These are phyloP conservation scores for Erodium moschatum DNA, from an alignment of 441 rosid genomes.

Conservation along the genomic window DNA sequence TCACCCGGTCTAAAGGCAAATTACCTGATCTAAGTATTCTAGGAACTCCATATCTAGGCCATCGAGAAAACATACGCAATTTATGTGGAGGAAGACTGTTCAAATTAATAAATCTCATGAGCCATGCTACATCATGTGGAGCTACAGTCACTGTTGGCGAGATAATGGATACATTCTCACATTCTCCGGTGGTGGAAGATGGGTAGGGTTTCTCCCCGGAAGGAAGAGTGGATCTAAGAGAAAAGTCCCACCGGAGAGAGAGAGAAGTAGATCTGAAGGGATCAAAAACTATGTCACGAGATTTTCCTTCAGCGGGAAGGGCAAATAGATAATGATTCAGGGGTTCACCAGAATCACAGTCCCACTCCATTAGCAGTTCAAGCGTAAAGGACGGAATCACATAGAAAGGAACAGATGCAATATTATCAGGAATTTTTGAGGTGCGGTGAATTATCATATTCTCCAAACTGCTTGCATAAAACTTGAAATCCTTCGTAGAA, in stretches of 20 bases:
- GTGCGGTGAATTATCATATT: slow-evolving; percentile 60
- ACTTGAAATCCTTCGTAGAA: slow-evolving; percentile 74
- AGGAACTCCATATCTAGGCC: slow-evolving; percentile 92
- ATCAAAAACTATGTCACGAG: slow-evolving; percentile 80
- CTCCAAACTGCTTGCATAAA: slow-evolving; percentile 81
- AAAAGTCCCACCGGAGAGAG: slow-evolving; percentile 79
- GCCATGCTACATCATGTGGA: slow-evolving; percentile 98
- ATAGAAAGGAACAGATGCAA: slow-evolving; percentile 48
- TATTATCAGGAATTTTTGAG: slow-evolving; percentile 50
- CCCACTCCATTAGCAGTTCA: slow-evolving; percentile 94
- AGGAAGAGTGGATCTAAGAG: slow-evolving; percentile 53
- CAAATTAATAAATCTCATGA: slow-evolving; percentile 69
- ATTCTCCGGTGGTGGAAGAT: too few relatives aligned
- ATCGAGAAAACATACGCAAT: slow-evolving; percentile 79
- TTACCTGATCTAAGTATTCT: slow-evolving; percentile 79
- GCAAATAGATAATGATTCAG: slow-evolving; percentile 88
- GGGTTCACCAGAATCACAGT: slow-evolving; percentile 82
- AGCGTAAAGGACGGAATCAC: slow-evolving; percentile 69
- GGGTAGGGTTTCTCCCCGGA: too few relatives aligned
- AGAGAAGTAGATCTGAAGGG: slow-evolving; percentile 95
- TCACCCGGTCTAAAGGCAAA: slow-evolving; percentile 79
- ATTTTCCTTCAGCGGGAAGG: slow-evolving; percentile 75
- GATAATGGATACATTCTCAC: slow-evolving; percentile 35
- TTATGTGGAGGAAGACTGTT: slow-evolving; percentile 92
- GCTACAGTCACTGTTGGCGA: slow-evolving; percentile 71